Evolutionary conservation across 306 rosid species (phyloP).

Genomic region (Trifolium fragiferum): DNA sequence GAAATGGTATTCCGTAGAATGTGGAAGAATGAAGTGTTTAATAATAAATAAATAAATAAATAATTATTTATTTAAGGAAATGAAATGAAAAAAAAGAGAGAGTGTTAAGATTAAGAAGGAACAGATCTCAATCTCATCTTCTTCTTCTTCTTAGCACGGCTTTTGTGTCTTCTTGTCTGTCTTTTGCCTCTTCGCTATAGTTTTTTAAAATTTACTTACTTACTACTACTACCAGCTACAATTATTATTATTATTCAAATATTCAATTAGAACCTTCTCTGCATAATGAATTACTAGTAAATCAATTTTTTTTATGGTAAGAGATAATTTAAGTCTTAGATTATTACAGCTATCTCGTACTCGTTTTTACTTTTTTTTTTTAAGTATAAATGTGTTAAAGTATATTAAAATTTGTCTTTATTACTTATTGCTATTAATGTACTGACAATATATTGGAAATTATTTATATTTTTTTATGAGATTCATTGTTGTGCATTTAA

Average conservation of each 20-base stretch:
- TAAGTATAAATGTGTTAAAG: not conserved
- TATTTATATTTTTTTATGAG: too few relatives aligned
- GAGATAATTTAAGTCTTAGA: not conserved
- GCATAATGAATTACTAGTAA: not conserved
- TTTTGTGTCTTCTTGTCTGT: not conserved
- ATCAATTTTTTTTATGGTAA: not conserved
- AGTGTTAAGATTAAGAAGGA: not conserved
- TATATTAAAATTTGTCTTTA: not conserved
- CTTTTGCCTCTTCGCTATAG: constrained; percentile 36
- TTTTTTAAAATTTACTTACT: constrained; percentile 30
- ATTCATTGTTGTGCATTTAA: too few relatives aligned
- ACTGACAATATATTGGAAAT: not conserved
- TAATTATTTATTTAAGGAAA: too few relatives aligned
- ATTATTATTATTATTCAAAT: constrained; percentile 23
- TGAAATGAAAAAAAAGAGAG: constrained; percentile 1
- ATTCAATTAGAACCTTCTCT: constrained; percentile 51
- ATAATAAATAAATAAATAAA: too few relatives aligned
- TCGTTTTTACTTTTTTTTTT: too few relatives aligned
- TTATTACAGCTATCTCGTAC: too few relatives aligned
- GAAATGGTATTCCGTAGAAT: not conserved
- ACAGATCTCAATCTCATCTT: constrained; percentile 37
- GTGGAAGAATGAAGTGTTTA: not conserved
- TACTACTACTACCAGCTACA: not conserved
- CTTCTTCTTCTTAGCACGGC: not conserved
- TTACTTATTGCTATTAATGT: not conserved